phyloP scores from a whole-genome alignment of 129 eudicot species.

The Silybum marianum region DNA sequence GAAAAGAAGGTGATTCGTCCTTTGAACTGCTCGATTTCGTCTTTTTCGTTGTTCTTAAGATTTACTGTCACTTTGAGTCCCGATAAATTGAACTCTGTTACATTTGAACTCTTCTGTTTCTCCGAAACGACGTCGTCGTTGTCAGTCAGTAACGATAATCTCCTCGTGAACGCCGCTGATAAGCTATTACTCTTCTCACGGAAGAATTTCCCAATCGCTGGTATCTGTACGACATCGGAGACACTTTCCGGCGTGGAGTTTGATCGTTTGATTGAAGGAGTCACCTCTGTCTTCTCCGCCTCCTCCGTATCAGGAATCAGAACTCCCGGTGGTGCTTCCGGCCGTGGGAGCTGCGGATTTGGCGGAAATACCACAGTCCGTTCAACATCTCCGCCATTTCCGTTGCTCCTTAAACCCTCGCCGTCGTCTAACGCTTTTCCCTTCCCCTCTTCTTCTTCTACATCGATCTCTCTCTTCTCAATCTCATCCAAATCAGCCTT shows the following conservation, averaged over 20 bases:
- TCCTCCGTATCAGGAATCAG: conserved; percentile 10
- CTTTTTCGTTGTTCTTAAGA: conserved; percentile 30
- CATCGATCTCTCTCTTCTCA: conserved; percentile 27
- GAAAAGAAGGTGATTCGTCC: conserved; percentile 90
- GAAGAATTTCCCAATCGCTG: conserved; percentile 69
- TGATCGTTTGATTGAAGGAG: conserved; percentile 37
- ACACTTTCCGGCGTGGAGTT: conserved; percentile 42
- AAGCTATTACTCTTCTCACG: conserved; percentile 68
- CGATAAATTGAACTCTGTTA: conserved; percentile 68
- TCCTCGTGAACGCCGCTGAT: conserved; percentile 64
- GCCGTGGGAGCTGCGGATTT: conserved; percentile 62
- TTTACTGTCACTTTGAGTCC: conserved; percentile 74
- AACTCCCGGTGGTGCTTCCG: conserved; percentile 67
- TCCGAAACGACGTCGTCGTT: conserved; percentile 31
- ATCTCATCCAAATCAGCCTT: conserved; percentile 16
- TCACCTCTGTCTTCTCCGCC: conserved; percentile 11
- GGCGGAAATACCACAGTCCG: conserved; percentile 36
- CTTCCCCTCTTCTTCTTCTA: not conserved
- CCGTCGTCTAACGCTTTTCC: not conserved
- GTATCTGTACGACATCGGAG: conserved; percentile 43
- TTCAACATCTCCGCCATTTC: conserved; percentile 19
- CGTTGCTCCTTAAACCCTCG: conserved; percentile 22
- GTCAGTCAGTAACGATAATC: conserved; percentile 48
- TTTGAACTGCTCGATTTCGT: conserved; percentile 41
- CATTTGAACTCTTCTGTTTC: conserved; percentile 30